These are phyloP conservation scores for Solanum appendiculatum DNA, from an alignment of 257 asterid genomes.

Conservation along the genomic window DNA sequence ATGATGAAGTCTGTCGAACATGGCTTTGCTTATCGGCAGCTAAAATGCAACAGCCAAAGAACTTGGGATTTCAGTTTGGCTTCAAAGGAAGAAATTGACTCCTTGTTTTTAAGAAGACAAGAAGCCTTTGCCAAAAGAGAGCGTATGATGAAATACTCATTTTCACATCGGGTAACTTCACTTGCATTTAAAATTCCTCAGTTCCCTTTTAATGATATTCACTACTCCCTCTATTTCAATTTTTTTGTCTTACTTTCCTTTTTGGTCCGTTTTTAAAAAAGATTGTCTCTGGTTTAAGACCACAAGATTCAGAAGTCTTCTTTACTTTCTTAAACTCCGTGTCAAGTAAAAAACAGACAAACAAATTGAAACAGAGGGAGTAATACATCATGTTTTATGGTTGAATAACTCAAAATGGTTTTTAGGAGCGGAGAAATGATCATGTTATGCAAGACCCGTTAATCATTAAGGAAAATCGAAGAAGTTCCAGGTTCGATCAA, in stretches of 20 bases:
- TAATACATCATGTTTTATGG: neutral
- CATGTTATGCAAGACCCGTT: constrained; percentile 31
- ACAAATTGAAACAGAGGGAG: neutral
- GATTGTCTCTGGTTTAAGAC: neutral
- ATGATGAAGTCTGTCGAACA: neutral
- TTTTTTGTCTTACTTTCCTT: neutral
- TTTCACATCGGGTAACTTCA: constrained; percentile 56
- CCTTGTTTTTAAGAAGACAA: constrained; percentile 39
- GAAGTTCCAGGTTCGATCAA: constrained; percentile 29
- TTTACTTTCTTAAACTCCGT: neutral
- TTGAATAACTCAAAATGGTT: neutral
- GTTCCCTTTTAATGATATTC: neutral
- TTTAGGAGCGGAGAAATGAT: constrained; percentile 59
- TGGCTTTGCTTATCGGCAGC: constrained; percentile 14
- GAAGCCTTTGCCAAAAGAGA: constrained; percentile 63
- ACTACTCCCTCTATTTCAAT: neutral
- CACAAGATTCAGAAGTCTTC: neutral
- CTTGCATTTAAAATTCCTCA: neutral
- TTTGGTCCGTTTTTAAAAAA: neutral
- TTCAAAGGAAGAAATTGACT: constrained; percentile 45
- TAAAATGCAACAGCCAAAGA: constrained; percentile 33
- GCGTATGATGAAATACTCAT: constrained; percentile 66
- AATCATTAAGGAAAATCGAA: constrained; percentile 29
- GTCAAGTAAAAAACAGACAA: neutral
- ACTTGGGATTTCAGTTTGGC: constrained; percentile 50